Evolutionary conservation across 257 asterid genomes (phyloP).

Genomic region (Ehretia macrophylla): DNA sequence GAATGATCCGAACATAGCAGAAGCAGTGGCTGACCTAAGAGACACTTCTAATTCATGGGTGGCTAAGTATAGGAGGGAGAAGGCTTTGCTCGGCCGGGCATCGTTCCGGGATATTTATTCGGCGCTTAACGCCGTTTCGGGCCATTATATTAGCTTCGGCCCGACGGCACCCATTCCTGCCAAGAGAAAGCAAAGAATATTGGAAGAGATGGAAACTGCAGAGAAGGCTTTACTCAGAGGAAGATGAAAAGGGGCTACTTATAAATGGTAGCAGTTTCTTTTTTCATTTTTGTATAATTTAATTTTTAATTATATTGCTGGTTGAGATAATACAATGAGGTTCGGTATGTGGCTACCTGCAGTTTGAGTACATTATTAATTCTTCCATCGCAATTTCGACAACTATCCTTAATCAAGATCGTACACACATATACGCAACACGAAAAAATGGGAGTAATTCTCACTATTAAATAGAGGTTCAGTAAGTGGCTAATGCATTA

Average conservation of each 20-base stretch:
- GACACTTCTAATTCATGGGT: constrained; percentile 86
- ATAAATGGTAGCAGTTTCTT: not conserved
- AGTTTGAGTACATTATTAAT: too few relatives aligned
- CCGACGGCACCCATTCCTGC: constrained; percentile 91
- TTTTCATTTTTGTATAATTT: not conserved
- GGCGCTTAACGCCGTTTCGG: constrained; percentile 92
- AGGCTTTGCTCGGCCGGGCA: constrained; percentile 59
- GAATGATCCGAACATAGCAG: constrained; percentile 60
- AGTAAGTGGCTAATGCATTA: too few relatives aligned
- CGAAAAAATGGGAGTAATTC: too few relatives aligned
- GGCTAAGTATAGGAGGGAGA: constrained; percentile 90
- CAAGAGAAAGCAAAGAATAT: constrained; percentile 79
- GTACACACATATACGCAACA: too few relatives aligned
- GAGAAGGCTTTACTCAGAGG: constrained; percentile 89
- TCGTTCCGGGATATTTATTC: constrained; percentile 90
- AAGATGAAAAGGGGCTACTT: constrained; percentile 31
- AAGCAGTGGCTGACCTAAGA: constrained; percentile 72
- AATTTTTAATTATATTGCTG: not conserved
- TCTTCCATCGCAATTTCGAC: too few relatives aligned
- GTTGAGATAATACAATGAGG: constrained; percentile 19
- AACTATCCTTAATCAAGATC: too few relatives aligned
- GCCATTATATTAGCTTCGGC: constrained; percentile 90
- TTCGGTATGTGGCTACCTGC: not conserved
- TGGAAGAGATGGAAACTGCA: constrained; percentile 93
- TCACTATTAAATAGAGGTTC: too few relatives aligned